Base-by-base conservation (phyloP, 1,284 basidiomycete genomes). In the Melanopsichium pennsylvanicum region DNA sequence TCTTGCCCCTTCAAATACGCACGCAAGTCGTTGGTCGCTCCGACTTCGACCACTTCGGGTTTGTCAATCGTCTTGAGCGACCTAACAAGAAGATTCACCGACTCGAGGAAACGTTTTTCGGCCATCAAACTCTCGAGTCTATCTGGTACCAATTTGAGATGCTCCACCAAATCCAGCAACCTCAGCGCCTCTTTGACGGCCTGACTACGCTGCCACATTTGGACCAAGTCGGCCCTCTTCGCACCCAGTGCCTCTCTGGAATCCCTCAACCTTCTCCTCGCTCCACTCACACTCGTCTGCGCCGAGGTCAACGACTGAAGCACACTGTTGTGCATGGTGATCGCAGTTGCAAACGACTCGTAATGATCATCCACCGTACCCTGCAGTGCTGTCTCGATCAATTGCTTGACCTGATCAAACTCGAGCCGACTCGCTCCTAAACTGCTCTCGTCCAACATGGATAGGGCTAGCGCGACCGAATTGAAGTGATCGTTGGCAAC, bases 21-120 rank as follows among this genome's bases (percentile, higher is more conserved):
- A 59, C 93, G 85, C 41, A 99, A 83, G 81, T 99, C 96, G 13
- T 90, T 85, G 32, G 97, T 85, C 4, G 95, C 96, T 15, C 95
- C 95, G 54, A 99, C 90, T 76, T 97, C 95, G 54, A 89, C 85
- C 86, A 98, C 90, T 72, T 97, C 95, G 5, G 89, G 85, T 75
- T 91, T 93, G 80, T 91, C 94, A 73, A 95, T 93, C 27, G 89
- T 87, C 81, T 95, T 97, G 48, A 96, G 83, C 76, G 91, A 93
- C 39, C 90, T 86, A 32, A 96, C 88, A 22, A 99, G 87, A 19
- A 98, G 84, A 13, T 92, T 87, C 2, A 95, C 88, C 0, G 95
- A 95, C 69, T 94, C 89, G 31, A 97, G 83, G 44, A 97, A 88
- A 7, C 90, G 88, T 80, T 98, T 98, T 81, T 97, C 96, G 1